These are phyloP conservation scores for Crassisporium funariophilum DNA, from an alignment of 768 basidiomycete genomes.

Conservation along the genomic window DNA sequence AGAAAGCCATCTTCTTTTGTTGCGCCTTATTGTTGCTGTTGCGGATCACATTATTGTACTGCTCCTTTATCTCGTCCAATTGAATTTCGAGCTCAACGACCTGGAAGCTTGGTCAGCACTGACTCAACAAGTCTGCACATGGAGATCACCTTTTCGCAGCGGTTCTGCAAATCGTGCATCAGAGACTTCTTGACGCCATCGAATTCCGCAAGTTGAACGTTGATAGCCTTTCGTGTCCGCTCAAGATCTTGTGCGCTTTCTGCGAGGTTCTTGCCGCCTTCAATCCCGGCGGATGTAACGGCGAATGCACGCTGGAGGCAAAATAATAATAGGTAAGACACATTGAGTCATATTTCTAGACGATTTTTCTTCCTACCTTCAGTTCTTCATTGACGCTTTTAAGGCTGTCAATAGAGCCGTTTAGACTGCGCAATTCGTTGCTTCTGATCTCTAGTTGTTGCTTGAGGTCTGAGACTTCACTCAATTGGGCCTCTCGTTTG, in stretches of 20 bases:
- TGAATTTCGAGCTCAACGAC: slow-evolving; percentile 99
- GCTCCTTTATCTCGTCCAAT: slow-evolving; percentile 97
- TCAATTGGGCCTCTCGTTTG: slow-evolving; percentile 86
- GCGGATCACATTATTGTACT: slow-evolving; percentile 97
- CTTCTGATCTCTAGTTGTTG: slow-evolving; percentile 86
- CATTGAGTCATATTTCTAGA: not conserved
- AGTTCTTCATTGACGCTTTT: slow-evolving; percentile 98
- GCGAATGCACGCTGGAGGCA: slow-evolving; percentile 85
- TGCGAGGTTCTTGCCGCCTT: slow-evolving; percentile 95
- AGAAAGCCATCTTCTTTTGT: slow-evolving; percentile 98
- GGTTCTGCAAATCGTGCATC: slow-evolving; percentile 98
- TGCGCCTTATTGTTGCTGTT: slow-evolving; percentile 99
- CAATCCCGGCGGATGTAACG: slow-evolving; percentile 95
- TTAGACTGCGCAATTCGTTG: slow-evolving; percentile 83
- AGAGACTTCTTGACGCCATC: slow-evolving; percentile 98
- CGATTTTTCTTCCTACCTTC: slow-evolving; percentile 60
- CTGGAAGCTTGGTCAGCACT: slow-evolving; percentile 40
- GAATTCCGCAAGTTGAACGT: slow-evolving; percentile 97
- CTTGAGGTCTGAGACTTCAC: slow-evolving; percentile 83
- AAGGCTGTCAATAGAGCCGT: slow-evolving; percentile 86
- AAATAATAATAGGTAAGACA: slow-evolving; percentile 6
- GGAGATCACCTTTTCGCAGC: slow-evolving; percentile 89
- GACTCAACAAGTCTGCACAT: not conserved
- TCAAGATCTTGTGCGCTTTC: slow-evolving; percentile 98
- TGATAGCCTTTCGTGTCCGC: slow-evolving; percentile 93